Conservation (phyloP, 1,139 yeast genomes). For the Geotrichum klebahnii region DNA sequence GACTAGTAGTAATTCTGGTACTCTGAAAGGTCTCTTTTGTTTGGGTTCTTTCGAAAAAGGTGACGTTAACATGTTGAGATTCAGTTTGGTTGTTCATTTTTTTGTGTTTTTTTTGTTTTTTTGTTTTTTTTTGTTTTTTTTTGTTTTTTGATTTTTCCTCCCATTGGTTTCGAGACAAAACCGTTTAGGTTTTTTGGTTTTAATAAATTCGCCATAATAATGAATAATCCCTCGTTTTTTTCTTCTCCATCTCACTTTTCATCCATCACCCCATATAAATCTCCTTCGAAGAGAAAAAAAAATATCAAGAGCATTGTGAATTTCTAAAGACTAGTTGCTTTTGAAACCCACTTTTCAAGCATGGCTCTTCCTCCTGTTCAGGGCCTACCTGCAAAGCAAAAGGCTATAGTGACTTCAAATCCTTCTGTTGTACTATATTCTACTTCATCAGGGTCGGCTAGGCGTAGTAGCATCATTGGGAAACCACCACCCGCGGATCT, state of each 20-base stretch:
- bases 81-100: too few relatives aligned
- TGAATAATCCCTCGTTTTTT: neutral
- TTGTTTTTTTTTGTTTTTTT: neutral
- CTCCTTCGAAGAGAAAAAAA: too few relatives aligned
- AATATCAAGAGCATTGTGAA: too few relatives aligned
- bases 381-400: neutral
- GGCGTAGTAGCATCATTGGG: conserved; percentile 16
- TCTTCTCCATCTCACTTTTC: neutral
- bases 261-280: neutral
- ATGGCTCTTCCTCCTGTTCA: neutral
- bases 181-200: too few relatives aligned
- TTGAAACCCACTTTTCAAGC: too few relatives aligned
- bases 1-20: neutral
- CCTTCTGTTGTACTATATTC: neutral
- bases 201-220: too few relatives aligned
- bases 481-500: conserved; percentile 15
- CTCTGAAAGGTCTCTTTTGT: too few relatives aligned
- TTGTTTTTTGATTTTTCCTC: too few relatives aligned
- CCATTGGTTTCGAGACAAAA: too few relatives aligned
- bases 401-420: neutral
- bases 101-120: neutral
- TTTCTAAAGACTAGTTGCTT: too few relatives aligned
- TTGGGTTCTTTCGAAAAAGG: too few relatives aligned
- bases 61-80: too few relatives aligned
- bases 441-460: neutral